Evolutionary conservation across 495 filamentous ascomycete species (phyloP), one percentile per base, ranked within the genome.

Genomic region (Aspergillus nidulans): DNA sequence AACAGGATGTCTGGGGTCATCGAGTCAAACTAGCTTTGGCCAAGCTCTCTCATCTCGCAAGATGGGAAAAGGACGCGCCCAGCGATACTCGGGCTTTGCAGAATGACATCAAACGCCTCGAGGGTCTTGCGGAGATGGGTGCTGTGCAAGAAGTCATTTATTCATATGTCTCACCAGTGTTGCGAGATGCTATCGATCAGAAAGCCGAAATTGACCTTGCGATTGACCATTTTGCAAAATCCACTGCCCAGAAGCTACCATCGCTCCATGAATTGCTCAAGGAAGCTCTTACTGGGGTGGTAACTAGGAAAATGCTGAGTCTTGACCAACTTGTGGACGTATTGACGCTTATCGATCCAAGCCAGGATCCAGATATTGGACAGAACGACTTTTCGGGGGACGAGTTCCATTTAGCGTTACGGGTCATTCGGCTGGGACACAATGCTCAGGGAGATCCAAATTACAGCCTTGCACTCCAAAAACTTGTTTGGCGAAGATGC

Each of bases 1-100:
- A 96, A 63, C 78, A 81, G 40, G 84, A 90, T 46, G 66, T 92
- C 9, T 96, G 91, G 91, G 88, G 79, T 68, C 90, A 92, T 68
- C 94, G 94, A 65, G 86, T 95, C 32, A 84, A 96, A 65, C 73
- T 96, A n/a, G 92, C 89, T 42, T 76, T 97, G 19, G 84, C 88
- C 10, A 96, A 95, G 69, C 73, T 98, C 8, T 81, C 88, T 13
- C 77, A 86, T 53, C 66, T 97, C 54, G 87, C 88, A 25, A 84
- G 74, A 19, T 63, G 64, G 49, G 70, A 77, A 41, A 72, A 72
- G 51, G 61, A 62, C 9, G 59, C 65, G 21, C 25, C 54, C 2
- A 16, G 48, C 7, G 40, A 34, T 21, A 43, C 61, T 52, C 61
- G 68, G 6, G 52, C 66, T 49, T 55, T 65, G 13, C 56, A 72